Conservation (phyloP, 106 monocot genomes). For the Vanilla planifolia region DNA sequence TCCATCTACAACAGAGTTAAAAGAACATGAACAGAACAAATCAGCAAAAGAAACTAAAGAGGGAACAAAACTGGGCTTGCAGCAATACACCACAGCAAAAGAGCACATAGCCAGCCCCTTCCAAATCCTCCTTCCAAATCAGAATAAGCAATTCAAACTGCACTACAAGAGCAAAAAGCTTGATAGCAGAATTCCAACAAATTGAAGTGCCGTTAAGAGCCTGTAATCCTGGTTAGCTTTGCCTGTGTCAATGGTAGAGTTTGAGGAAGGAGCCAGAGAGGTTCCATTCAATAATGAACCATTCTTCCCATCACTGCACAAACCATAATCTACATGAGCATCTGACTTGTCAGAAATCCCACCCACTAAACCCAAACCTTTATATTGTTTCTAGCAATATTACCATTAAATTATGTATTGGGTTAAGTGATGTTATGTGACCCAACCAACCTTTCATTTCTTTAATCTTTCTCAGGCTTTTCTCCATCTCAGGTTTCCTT, state of each 20-base stretch:
- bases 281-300: slow-evolving; percentile 63
- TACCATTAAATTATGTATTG: background rate
- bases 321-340: background rate
- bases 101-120: no score
- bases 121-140: background rate
- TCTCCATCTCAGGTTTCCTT: no score
- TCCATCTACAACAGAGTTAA: background rate
- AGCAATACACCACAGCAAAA: no score
- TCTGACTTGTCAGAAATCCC: no score
- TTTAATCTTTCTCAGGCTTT: no score
- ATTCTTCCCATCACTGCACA: slow-evolving; percentile 84
- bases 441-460: no score
- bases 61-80: background rate
- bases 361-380: background rate
- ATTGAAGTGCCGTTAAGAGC: slow-evolving; percentile 3
- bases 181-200: slow-evolving; percentile 20
- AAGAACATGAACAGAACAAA: background rate
- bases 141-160: background rate
- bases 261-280: slow-evolving; percentile 59
- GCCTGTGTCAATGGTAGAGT: slow-evolving; percentile 32
- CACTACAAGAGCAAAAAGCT: slow-evolving; percentile 32
- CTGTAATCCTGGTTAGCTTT: background rate
- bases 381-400: background rate
- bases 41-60: background rate
- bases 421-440: no score